Base-by-base conservation (phyloP, 192 early-diverging fungal genomes). In the Jimgerdemannia lactiflua region DNA sequence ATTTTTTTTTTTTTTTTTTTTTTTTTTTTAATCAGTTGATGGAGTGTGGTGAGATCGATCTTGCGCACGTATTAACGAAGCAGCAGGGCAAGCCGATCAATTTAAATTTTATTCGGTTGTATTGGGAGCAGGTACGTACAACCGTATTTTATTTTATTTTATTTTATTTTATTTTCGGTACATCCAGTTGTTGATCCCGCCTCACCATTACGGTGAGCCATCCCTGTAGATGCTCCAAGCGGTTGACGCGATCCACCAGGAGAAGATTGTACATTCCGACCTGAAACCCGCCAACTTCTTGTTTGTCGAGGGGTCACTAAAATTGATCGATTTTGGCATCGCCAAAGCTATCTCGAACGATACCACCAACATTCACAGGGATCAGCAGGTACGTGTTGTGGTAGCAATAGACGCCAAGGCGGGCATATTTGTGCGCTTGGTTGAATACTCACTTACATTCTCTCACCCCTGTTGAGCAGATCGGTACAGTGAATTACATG, bases 241-340 rank as follows among this genome's bases (percentile, higher is more conserved):
- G 4, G 97, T 98, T 4, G 87, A 92, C 64, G 90, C 89, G 0
- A 94, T 97, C 11, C 97, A 99, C 80, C 83, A 95, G 54, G 84
- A 89, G 71, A 93, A 92, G 10, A 95, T 99, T 75, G 91, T 99
- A 4, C 97, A 99, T 77, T 88, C 92, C 4, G 96, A 99, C 75
- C 80, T 99, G 40, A 99, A 99, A 78, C 97, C 97, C 0, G 97
- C 97, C 9, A 99, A 99, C 79, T 99, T 98, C 77, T 78, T 99
- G 9, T 75, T 99, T 19, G 94, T 96, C 4, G 88, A 89, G 59
- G 96, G 94, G 3, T 75, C 87, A 14, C 78, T 99, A 11, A 99
- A 98, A 75, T 81, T 99, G 70, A 98, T 98, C 68, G 97, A 99
- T 78, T 99, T 99, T 88, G 97, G 97, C 14, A 98, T 98, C 77